phyloP scores from a whole-genome alignment of 2,329 filamentous ascomycete species.

The Tolypocladium nubicola region DNA sequence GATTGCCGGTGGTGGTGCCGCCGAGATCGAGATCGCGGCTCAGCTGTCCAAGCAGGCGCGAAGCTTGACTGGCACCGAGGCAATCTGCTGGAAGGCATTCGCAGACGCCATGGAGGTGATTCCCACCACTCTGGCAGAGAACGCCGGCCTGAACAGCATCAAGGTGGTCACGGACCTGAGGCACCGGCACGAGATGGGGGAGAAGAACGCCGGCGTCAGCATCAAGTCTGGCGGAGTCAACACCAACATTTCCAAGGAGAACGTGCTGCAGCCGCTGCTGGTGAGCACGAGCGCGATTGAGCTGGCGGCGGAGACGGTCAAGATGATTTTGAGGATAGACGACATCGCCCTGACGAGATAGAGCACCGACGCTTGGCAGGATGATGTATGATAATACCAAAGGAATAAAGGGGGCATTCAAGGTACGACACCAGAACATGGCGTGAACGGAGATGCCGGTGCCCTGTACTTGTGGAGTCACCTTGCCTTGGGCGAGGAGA shows the following conservation, averaged over 20 bases:
- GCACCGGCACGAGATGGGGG: slow-evolving; percentile 87
- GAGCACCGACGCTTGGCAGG: slow-evolving; percentile 16
- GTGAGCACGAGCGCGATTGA: slow-evolving; percentile 98
- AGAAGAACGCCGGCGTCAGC: slow-evolving; percentile 93
- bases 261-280: slow-evolving; percentile 88
- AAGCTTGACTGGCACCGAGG: slow-evolving; percentile 78
- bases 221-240: slow-evolving; percentile 97
- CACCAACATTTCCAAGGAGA: slow-evolving; percentile 92
- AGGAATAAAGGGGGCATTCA: slow-evolving; percentile 6
- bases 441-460: not conserved
- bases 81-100: slow-evolving; percentile 98
- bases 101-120: slow-evolving; percentile 96
- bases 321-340: slow-evolving; percentile 71
- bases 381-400: slow-evolving; percentile 27
- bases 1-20: slow-evolving; percentile 90
- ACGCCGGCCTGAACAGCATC: slow-evolving; percentile 95
- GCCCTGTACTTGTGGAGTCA: not conserved
- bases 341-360: slow-evolving; percentile 54
- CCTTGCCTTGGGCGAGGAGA: not conserved
- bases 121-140: slow-evolving; percentile 92
- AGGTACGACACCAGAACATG: not conserved
- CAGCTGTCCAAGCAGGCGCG: slow-evolving; percentile 74
- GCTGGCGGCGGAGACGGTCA: slow-evolving; percentile 94
- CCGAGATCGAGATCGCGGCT: slow-evolving; percentile 92
- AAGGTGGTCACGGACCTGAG: slow-evolving; percentile 95